Evolutionary conservation across 495 filamentous ascomycete genomes (phyloP).

Genomic region (Clavariopsis aquatica): DNA sequence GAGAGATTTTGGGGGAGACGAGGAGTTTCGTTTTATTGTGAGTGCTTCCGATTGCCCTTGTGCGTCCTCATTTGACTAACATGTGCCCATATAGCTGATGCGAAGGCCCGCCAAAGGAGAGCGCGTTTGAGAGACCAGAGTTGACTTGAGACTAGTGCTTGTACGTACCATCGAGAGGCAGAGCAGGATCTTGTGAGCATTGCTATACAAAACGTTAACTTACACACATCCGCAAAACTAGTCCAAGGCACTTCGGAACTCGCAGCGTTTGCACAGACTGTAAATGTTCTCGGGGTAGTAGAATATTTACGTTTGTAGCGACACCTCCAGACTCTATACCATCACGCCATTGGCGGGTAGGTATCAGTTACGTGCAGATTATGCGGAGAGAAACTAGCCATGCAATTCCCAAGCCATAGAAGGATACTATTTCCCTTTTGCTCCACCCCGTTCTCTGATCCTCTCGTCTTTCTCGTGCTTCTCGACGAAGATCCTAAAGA

Average conservation of each 20-base stretch:
- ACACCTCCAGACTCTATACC: no score
- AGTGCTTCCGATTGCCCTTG: no score
- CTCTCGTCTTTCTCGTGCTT: slow-evolving; percentile 32
- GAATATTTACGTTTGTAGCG: no score
- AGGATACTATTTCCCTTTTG: slow-evolving; percentile 14
- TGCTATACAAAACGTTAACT: no score
- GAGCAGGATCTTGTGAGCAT: background rate
- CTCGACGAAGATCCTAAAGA: slow-evolving; percentile 29
- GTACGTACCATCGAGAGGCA: background rate
- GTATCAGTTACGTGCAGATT: no score
- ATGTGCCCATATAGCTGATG: background rate
- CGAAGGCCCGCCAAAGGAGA: background rate
- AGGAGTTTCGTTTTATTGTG: slow-evolving; percentile 12
- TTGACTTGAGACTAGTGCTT: background rate
- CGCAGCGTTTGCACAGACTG: no score
- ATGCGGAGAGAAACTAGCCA: no score
- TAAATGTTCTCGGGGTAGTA: no score
- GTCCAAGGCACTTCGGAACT: no score
- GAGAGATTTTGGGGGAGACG: slow-evolving; percentile 17
- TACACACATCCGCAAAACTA: no score
- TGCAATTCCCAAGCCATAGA: background rate
- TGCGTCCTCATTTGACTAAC: no score
- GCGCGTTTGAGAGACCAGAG: background rate
- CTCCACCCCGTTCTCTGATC: slow-evolving; percentile 24
- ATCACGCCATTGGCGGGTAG: no score